These are phyloP conservation scores for Podila minutissima DNA, from an alignment of 192 early-diverging fungal species.

Conservation along the genomic window DNA sequence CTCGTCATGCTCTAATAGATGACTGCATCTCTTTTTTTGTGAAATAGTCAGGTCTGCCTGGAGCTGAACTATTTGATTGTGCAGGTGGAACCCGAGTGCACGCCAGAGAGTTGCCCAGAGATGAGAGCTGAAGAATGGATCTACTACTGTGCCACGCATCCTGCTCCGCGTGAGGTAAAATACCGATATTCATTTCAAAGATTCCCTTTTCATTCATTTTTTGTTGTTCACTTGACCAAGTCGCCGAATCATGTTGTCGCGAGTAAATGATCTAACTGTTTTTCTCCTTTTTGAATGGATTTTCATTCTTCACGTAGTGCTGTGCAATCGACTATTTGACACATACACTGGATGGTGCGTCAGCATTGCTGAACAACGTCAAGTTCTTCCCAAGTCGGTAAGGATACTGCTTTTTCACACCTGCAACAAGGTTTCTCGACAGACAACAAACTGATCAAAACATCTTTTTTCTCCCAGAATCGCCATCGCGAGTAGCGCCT, in stretches of 20 bases:
- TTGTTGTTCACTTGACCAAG: no score
- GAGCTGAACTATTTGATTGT: constrained; percentile 85
- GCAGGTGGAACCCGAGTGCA: constrained; percentile 81
- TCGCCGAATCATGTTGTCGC: no score
- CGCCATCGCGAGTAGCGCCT: constrained; percentile 69
- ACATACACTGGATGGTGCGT: constrained; percentile 94
- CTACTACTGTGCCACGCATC: constrained; percentile 94
- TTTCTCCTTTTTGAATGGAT: not conserved
- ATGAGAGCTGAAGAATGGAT: constrained; percentile 95
- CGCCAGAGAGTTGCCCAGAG: constrained; percentile 77
- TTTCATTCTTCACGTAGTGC: constrained; percentile 62
- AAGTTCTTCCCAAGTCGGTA: constrained; percentile 83
- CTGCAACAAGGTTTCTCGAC: not conserved
- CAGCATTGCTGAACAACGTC: constrained; percentile 77
- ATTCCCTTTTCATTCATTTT: no score
- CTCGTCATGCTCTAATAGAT: not conserved
- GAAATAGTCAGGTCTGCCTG: constrained; percentile 64
- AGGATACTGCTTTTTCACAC: not conserved
- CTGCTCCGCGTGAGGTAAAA: constrained; percentile 73
- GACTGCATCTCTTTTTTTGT: constrained; percentile 10
- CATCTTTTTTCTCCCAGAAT: constrained; percentile 46
- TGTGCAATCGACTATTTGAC: constrained; percentile 92
- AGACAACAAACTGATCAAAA: constrained; percentile 6
- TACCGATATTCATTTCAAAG: not conserved
- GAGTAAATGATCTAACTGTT: not conserved